Conservation (phyloP, 306 rosid species). For the Mucuna pruriens region DNA sequence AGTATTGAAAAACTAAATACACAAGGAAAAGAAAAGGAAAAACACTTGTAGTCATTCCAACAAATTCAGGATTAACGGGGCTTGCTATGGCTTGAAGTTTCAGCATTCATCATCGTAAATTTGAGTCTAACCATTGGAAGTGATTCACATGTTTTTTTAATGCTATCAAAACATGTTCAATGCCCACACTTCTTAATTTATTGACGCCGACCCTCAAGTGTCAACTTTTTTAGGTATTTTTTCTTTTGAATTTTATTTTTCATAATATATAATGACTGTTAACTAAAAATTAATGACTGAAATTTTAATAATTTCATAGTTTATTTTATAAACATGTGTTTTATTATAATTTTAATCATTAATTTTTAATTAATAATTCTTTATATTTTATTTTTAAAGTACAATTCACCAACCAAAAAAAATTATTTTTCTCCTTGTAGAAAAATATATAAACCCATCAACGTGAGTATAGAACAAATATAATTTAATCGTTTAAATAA, state of each 20-base stretch:
- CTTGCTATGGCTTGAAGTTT: conserved; percentile 24
- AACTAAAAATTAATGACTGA: background rate
- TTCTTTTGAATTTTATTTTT: background rate
- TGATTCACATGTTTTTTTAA: conserved; percentile 2
- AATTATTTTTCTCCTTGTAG: background rate
- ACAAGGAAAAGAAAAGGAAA: background rate
- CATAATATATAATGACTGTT: background rate
- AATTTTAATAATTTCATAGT: background rate
- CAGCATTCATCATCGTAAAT: background rate
- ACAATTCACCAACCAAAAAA: background rate
- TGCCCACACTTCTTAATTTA: background rate
- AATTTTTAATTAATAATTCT: background rate
- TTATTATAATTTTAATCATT: background rate
- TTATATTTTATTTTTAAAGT: background rate
- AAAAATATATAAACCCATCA: too few species aligned
- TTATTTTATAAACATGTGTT: background rate
- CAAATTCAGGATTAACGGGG: background rate
- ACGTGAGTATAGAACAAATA: too few species aligned
- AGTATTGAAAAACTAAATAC: background rate
- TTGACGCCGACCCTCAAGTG: background rate
- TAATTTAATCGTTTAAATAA: too few species aligned
- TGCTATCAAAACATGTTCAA: too few species aligned
- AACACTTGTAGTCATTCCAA: background rate
- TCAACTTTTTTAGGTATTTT: background rate
- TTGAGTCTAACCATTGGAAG: background rate